Base-by-base conservation (phyloP, 768 basidiomycete species). In the Auricularia sp. region DNA sequence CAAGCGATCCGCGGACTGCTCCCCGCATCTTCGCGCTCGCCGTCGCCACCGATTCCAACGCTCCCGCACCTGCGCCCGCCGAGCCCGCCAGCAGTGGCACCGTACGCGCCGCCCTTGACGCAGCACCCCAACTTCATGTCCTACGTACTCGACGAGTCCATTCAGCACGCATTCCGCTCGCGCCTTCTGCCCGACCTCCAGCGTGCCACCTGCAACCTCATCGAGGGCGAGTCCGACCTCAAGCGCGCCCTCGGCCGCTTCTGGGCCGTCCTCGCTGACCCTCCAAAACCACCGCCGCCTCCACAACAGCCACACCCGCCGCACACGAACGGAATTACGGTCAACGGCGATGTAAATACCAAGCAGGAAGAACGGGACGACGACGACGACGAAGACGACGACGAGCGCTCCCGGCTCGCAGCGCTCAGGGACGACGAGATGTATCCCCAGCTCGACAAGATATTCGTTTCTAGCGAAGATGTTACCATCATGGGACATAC, bases 151-250 rank as follows among this genome's bases (percentile, higher is more conserved):
- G 91, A 93, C 72, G 89, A 87, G 67, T 83, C 90, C 7, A 84
- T 90, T 16, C 90, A 88, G 18, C 88, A 90, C 72, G 85, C 91
- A 3, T 94, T 91, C 75, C 88, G 91, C 54, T 88, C 91, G 39
- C 80, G 78, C 64, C 75, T 93, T 60, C 76, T 93, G 29, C 87
- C 90, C 67, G 90, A 92, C 69, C 79, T 94, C 14, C 90, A 92
- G 68, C 78, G 87, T 61, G 86, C 91, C 14, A 91, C 91, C 10
- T 91, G 90, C 71, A 85, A 84, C 54, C 82, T 94, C 56, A 88
- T 93, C 59, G 90, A 93, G 75, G 90, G 90, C 21, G 92, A 93
- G 72, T 84, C 85, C 23, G 79, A 79, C 3, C 79, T 93, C 76
- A 80, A 84, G 67, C 81, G 83, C 63, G 90, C 92, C 3, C 74